Evolutionary conservation across 177 flowering plant species (phyloP).

Genomic region (Vitis hybrid): DNA sequence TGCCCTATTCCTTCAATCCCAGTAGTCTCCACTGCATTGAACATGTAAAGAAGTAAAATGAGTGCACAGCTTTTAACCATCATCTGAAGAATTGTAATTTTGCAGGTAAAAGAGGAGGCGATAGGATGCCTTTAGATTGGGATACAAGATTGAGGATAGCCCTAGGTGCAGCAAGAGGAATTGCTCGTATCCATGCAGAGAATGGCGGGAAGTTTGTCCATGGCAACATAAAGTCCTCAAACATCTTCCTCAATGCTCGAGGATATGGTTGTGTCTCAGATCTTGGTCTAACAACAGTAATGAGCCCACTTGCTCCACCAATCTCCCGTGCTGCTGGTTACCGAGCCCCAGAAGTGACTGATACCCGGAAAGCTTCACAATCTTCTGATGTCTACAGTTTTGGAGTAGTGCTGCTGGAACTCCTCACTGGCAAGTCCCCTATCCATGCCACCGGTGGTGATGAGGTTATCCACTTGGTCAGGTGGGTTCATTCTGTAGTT

Average conservation of each 20-base stretch:
- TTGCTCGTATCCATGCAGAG: conserved; percentile 67
- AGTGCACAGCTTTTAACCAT: neutral
- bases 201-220: conserved; percentile 83
- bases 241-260: conserved; percentile 75
- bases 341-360: conserved; percentile 94
- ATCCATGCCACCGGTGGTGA: conserved; percentile 72
- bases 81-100: neutral
- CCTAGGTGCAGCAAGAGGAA: conserved; percentile 82
- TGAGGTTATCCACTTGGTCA: conserved; percentile 80
- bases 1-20: no score
- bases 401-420: conserved; percentile 87
- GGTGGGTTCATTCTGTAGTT: conserved; percentile 98
- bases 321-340: conserved; percentile 85
- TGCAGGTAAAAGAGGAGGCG: conserved; percentile 77
- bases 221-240: conserved; percentile 87
- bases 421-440: conserved; percentile 90
- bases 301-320: conserved; percentile 64
- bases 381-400: conserved; percentile 92
- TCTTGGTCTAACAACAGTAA: conserved; percentile 62
- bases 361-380: conserved; percentile 77
- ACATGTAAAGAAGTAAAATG: neutral
- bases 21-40: no score
- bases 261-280: conserved; percentile 78
- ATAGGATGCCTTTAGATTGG: conserved; percentile 73
- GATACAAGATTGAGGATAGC: conserved; percentile 74